These are phyloP conservation scores for Fusarium mundagurra DNA, from an alignment of 2,329 filamentous ascomycete genomes.

Conservation along the genomic window DNA sequence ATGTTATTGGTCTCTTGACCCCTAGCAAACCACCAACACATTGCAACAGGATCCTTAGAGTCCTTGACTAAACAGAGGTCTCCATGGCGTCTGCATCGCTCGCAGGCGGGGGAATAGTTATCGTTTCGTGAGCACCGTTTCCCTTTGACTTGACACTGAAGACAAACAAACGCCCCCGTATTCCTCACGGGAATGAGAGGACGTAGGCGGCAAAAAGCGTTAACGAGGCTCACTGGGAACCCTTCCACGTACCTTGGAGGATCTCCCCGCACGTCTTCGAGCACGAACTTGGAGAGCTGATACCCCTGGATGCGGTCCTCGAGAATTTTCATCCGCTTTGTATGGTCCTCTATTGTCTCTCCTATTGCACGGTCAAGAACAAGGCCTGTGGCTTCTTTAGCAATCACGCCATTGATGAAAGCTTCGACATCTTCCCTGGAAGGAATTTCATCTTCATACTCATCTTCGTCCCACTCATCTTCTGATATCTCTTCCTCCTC, in stretches of 20 bases:
- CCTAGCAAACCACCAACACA: constrained; percentile 1
- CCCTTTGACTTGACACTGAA: constrained; percentile 36
- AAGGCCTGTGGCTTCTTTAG: background rate
- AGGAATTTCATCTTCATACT: background rate
- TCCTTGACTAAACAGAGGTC: constrained; percentile 49
- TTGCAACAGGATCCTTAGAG: constrained; percentile 62
- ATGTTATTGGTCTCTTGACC: background rate
- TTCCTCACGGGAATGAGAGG: background rate
- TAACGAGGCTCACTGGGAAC: constrained; percentile 34
- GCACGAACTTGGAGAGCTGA: background rate
- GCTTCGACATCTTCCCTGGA: constrained; percentile 12
- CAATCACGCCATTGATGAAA: constrained; percentile 15
- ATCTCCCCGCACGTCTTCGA: background rate
- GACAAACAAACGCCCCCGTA: constrained; percentile 23
- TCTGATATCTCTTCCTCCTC: background rate
- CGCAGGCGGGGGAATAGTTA: constrained; percentile 13
- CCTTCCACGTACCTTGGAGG: constrained; percentile 44
- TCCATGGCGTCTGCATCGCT: constrained; percentile 39
- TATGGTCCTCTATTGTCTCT: constrained; percentile 9
- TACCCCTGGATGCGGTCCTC: constrained; percentile 19
- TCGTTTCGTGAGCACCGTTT: constrained; percentile 40
- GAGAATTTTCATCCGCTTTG: constrained; percentile 19
- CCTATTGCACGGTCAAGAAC: constrained; percentile 3
- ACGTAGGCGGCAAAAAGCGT: constrained; percentile 24
- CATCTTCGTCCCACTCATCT: background rate